These are phyloP conservation scores for Daldinia grandis DNA, from an alignment of 495 filamentous ascomycete species.

Conservation along the genomic window DNA sequence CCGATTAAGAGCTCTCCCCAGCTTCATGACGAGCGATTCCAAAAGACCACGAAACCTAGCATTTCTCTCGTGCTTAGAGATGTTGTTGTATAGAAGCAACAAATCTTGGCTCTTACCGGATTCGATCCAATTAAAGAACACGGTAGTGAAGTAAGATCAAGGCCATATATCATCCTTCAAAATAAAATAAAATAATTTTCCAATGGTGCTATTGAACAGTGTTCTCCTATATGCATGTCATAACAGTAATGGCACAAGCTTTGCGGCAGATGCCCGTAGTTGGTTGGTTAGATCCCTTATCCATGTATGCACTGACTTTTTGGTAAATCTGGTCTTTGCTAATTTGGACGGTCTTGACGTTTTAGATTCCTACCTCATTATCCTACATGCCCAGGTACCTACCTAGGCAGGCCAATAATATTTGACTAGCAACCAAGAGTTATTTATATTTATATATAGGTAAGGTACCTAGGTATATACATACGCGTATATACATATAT, in stretches of 20 bases:
- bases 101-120: background rate
- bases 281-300: background rate
- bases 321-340: background rate
- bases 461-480: background rate
- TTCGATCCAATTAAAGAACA: background rate
- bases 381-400: background rate
- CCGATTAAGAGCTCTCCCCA: background rate
- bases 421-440: background rate
- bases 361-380: background rate
- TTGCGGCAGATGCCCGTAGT: background rate
- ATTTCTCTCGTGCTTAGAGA: background rate
- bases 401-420: background rate
- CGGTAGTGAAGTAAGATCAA: background rate
- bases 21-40: slow-evolving; percentile 1
- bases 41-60: background rate
- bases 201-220: background rate
- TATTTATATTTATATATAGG: background rate
- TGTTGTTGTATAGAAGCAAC: background rate
- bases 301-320: background rate
- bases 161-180: background rate
- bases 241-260: background rate
- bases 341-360: background rate
- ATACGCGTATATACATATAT: background rate
- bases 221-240: background rate
- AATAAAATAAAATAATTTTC: background rate